Base-by-base conservation (phyloP, 805 yeast species). In the Sungouiozyma ichnusensis region DNA sequence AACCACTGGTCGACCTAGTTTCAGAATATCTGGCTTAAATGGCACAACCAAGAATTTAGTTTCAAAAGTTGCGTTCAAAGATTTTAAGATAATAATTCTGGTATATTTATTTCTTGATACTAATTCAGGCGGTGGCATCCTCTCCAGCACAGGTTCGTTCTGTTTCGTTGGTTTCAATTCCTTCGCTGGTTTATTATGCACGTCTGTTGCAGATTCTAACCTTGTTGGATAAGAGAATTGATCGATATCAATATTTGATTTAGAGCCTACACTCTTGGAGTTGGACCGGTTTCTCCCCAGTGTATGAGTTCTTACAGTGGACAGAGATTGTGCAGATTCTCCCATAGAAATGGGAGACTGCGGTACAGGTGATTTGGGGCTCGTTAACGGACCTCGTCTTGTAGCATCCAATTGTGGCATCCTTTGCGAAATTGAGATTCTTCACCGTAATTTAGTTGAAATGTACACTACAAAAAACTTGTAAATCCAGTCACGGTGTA, bases 1-100 rank as follows among this genome's bases (percentile, higher is more conserved):
- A 6, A 60, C 83, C 15, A 84, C 80, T 37, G 95, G 97, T 42
- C 99, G 73, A 1, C 99, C 99, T 18, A 92, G 68, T 57, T 85
- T 85, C 40, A 88, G 64, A 3, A 85, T 79, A 13, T 84, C 87
- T 0, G 99, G 98, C 44, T 68, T 71, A 44, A 75, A 71, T 1
- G 97, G 97, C 6, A 92, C 79, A 13, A 76, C 76, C 33, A 92
- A 66, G 40, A 81, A 78, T 59, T 90, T 92, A 44, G 79, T 72
- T 34, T 79, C 83, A 57, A 88, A 87, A 0, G 96, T 81, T 39
- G 76, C 85, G 60, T 90, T 90, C 38, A 87, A 64, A 0, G 97
- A 79, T 13, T 75, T 62, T 38, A 92, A 67, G 3, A 85, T 78
- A n/a, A 88, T 73, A 35, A 82, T 74, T 57, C 77, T 79, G 2